These are phyloP conservation scores for Pyrus pyrifolia DNA, from an alignment of 306 rosid genomes.

Conservation along the genomic window DNA sequence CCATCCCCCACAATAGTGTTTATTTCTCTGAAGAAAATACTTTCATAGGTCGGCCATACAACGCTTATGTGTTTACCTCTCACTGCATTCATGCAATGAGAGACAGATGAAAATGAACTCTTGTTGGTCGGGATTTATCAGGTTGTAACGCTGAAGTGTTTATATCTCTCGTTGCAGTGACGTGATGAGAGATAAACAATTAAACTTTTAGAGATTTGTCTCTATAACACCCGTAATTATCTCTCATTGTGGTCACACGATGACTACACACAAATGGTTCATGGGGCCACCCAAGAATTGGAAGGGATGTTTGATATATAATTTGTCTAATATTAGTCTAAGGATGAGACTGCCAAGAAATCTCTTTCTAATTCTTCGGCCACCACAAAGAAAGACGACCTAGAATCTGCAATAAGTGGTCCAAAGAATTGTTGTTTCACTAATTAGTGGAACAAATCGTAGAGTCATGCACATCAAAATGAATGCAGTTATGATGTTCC, in stretches of 20 bases:
- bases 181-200: too few species aligned
- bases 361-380: not conserved
- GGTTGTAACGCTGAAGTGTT: not conserved
- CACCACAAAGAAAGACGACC: not conserved
- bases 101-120: too few species aligned
- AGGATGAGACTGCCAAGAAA: not conserved
- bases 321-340: not conserved
- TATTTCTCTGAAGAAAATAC: not conserved
- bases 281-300: not conserved
- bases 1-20: not conserved
- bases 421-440: not conserved
- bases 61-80: too few species aligned
- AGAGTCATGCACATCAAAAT: too few species aligned
- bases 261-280: too few species aligned
- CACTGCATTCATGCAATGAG: too few species aligned
- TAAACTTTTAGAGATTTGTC: too few species aligned
- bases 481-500: not conserved
- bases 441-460: not conserved
- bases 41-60: not conserved
- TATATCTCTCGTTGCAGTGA: too few species aligned
- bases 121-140: too few species aligned
- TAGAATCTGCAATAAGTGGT: not conserved
- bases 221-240: not conserved
- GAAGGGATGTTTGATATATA: not conserved
- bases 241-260: not conserved